Evolutionary conservation across 2,329 filamentous ascomycete genomes (phyloP).

Genomic region (Exophiala sideris): DNA sequence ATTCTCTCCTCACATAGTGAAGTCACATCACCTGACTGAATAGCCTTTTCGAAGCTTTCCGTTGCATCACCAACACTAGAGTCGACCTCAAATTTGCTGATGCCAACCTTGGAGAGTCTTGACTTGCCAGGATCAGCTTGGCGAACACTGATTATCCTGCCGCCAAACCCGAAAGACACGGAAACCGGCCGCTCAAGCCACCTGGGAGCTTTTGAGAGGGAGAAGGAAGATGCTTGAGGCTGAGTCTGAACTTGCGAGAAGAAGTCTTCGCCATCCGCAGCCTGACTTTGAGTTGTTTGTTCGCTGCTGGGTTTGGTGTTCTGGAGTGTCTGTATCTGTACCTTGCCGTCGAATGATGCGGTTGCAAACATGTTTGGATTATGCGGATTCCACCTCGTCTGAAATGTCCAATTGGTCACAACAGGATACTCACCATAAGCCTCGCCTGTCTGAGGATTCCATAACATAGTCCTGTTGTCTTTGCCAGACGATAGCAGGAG

Average conservation of each 20-base stretch:
- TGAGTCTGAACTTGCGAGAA: slow-evolving; percentile 91
- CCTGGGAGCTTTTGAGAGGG: slow-evolving; percentile 76
- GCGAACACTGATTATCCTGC: slow-evolving; percentile 77
- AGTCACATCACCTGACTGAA: slow-evolving; percentile 72
- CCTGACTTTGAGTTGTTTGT: slow-evolving; percentile 62
- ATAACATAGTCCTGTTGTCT: slow-evolving; percentile 90
- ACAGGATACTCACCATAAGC: slow-evolving; percentile 89
- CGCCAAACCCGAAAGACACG: slow-evolving; percentile 91
- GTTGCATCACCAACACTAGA: slow-evolving; percentile 78
- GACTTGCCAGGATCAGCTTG: slow-evolving; percentile 60
- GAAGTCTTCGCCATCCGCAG: slow-evolving; percentile 88
- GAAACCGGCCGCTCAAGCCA: slow-evolving; percentile 85
- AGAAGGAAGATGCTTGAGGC: slow-evolving; percentile 86
- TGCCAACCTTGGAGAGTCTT: slow-evolving; percentile 69
- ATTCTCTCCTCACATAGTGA: slow-evolving; percentile 78
- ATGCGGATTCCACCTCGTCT: slow-evolving; percentile 87
- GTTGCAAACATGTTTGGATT: slow-evolving; percentile 92
- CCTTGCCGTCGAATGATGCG: slow-evolving; percentile 95
- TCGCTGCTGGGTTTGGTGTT: slow-evolving; percentile 80
- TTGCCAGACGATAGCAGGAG: slow-evolving; percentile 91
- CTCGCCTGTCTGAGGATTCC: slow-evolving; percentile 92
- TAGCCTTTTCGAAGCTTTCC: slow-evolving; percentile 78
- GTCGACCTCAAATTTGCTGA: slow-evolving; percentile 86
- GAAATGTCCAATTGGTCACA: slow-evolving; percentile 99
- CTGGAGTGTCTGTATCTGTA: slow-evolving; percentile 87